Conservation (phyloP, 2,329 filamentous ascomycete species). For the Cladosporium sp. region DNA sequence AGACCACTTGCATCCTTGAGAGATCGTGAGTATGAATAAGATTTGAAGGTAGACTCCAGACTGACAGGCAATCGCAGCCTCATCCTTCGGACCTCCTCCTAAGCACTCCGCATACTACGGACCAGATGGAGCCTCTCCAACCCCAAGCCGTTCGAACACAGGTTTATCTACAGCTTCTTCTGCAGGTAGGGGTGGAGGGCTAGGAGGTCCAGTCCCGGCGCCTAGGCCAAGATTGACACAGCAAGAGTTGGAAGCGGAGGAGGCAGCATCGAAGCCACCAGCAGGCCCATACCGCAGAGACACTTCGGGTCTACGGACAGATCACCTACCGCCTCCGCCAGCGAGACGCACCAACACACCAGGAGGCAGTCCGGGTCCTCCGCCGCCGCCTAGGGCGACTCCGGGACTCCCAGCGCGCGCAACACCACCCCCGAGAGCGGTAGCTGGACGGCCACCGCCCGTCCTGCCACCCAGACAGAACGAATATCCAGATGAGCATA, state of each 20-base stretch:
- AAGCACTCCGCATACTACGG: constrained; percentile 61
- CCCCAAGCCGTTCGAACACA: constrained; percentile 37
- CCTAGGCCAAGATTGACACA: constrained; percentile 36
- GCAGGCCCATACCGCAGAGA: constrained; percentile 69
- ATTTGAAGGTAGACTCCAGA: neutral
- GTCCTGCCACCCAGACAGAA: constrained; percentile 70
- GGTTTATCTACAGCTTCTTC: neutral
- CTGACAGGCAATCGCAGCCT: constrained; percentile 40
- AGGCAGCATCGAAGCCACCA: constrained; percentile 45
- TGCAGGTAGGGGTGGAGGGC: constrained; percentile 33
- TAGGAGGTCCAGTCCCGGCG: constrained; percentile 47
- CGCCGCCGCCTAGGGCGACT: constrained; percentile 42
- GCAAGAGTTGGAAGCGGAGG: constrained; percentile 38
- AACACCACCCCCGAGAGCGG: constrained; percentile 15
- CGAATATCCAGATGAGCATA: constrained; percentile 50
- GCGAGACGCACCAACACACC: constrained; percentile 48
- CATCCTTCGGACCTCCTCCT: constrained; percentile 78
- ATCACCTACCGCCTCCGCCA: constrained; percentile 71
- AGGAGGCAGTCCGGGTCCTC: constrained; percentile 40
- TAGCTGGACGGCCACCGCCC: constrained; percentile 54
- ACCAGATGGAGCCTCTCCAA: constrained; percentile 10
- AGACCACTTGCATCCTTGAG: constrained; percentile 69
- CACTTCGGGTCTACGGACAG: constrained; percentile 70
- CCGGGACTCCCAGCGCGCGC: constrained; percentile 24
- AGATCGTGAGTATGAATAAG: constrained; percentile 55